Evolutionary conservation across 2,329 filamentous ascomycete genomes (phyloP).

Genomic region (Talaromyces sp.): DNA sequence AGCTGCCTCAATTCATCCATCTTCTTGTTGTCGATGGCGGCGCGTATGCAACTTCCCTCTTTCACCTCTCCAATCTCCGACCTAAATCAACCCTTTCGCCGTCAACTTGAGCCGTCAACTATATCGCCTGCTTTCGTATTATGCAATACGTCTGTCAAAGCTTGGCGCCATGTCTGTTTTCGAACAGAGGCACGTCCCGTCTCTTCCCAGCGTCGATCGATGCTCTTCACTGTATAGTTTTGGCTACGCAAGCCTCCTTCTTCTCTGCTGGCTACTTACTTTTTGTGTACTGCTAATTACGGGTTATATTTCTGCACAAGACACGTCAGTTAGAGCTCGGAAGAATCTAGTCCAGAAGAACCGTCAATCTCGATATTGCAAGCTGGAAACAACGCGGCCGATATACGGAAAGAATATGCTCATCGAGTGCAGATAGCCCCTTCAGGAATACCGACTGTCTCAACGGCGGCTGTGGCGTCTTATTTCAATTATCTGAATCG

Average conservation of each 20-base stretch:
- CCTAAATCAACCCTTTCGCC: background rate
- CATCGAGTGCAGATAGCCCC: background rate
- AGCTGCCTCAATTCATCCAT: background rate
- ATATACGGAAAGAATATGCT: background rate
- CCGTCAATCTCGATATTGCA: background rate
- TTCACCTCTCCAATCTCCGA: background rate
- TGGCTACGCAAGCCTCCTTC: background rate
- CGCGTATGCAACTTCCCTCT: background rate
- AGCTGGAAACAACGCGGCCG: background rate
- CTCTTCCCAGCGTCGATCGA: background rate
- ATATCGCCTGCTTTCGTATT: background rate
- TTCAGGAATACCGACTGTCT: background rate
- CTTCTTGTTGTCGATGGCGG: background rate
- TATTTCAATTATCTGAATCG: background rate
- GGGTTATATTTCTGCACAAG: background rate
- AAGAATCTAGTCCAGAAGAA: background rate
- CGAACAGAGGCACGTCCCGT: background rate
- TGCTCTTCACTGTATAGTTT: background rate
- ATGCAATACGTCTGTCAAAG: background rate
- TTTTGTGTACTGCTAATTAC: background rate
- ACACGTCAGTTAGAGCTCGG: slow-evolving; percentile 1
- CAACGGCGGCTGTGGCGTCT: background rate
- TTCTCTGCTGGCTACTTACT: background rate
- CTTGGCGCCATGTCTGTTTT: background rate
- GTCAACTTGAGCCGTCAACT: background rate